Conservation (phyloP, 306 rosid species). For the Abrus precatorius region DNA sequence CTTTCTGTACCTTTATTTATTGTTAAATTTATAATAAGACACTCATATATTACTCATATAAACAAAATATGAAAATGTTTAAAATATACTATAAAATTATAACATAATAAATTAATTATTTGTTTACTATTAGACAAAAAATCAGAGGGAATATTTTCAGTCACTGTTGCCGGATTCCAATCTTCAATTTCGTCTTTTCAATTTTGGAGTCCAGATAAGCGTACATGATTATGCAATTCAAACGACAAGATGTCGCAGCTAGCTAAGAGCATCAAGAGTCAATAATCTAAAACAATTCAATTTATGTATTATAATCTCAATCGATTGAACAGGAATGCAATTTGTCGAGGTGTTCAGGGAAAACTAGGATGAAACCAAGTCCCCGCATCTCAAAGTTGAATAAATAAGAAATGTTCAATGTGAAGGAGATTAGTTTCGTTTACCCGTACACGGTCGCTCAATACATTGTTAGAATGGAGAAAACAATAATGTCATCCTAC, state of each 20-base stretch:
- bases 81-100: too few species aligned
- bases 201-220: background rate
- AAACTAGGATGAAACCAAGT: constrained; percentile 5
- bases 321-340: background rate
- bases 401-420: constrained; percentile 15
- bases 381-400: background rate
- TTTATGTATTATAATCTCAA: background rate
- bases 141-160: background rate
- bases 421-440: background rate
- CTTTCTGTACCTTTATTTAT: too few species aligned
- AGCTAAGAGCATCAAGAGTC: background rate
- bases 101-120: too few species aligned
- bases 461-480: constrained; percentile 33
- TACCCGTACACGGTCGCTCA: background rate
- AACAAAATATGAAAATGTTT: too few species aligned
- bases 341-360: background rate
- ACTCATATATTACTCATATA: too few species aligned
- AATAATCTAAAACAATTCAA: background rate
- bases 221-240: background rate
- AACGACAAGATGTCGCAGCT: constrained; percentile 12
- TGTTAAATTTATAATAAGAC: too few species aligned
- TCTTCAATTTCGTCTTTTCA: background rate
- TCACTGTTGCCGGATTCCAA: background rate
- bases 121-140: too few species aligned
- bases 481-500: constrained; percentile 9